A percentile compares a stretch with the other conserved stretches of the same genome.
These are phyloP conservation scores for Filosporella fistucella DNA, from an alignment of 495 filamentous ascomycete genomes.

Conservation along the genomic window DNA sequence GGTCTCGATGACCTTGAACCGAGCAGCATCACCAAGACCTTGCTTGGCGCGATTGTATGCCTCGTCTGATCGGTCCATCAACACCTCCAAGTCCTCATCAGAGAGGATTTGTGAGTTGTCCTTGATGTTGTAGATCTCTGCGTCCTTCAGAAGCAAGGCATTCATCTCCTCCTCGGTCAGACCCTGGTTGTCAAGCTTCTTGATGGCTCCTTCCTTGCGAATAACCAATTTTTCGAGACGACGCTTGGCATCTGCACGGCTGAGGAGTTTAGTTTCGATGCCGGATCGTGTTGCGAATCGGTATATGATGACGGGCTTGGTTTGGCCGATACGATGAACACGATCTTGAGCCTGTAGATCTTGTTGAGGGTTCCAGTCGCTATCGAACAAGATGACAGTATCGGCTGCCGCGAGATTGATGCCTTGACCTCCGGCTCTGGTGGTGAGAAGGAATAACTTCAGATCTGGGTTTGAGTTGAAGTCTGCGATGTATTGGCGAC, in stretches of 20 bases:
- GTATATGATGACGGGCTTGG: constrained; percentile 87
- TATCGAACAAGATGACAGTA: constrained; percentile 94
- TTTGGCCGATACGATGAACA: constrained; percentile 92
- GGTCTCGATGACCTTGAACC: constrained; percentile 69
- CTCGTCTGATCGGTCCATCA: constrained; percentile 82
- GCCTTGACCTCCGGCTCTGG: constrained; percentile 88
- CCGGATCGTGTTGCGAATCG: constrained; percentile 90
- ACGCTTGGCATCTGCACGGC: constrained; percentile 90
- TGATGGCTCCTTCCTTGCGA: constrained; percentile 69
- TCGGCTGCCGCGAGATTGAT: constrained; percentile 98
- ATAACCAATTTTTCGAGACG: constrained; percentile 92
- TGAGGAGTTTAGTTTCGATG: constrained; percentile 83
- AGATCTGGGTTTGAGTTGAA: constrained; percentile 72
- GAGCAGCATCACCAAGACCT: constrained; percentile 57
- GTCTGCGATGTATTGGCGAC: constrained; percentile 74
- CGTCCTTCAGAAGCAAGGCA: constrained; percentile 57
- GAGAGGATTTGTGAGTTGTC: constrained; percentile 61
- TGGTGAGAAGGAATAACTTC: constrained; percentile 83
- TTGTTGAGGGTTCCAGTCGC: constrained; percentile 97
- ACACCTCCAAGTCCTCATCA: constrained; percentile 68
- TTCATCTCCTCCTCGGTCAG: constrained; percentile 55
- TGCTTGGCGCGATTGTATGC: constrained; percentile 78
- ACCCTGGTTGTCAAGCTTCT: constrained; percentile 54
- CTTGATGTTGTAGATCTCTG: constrained; percentile 56
- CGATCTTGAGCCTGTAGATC: constrained; percentile 96